A percentile compares a stretch with the other conserved stretches of the same genome.
These are phyloP conservation scores for Populus hybrid DNA, from an alignment of 441 rosid genomes.

Conservation along the genomic window DNA sequence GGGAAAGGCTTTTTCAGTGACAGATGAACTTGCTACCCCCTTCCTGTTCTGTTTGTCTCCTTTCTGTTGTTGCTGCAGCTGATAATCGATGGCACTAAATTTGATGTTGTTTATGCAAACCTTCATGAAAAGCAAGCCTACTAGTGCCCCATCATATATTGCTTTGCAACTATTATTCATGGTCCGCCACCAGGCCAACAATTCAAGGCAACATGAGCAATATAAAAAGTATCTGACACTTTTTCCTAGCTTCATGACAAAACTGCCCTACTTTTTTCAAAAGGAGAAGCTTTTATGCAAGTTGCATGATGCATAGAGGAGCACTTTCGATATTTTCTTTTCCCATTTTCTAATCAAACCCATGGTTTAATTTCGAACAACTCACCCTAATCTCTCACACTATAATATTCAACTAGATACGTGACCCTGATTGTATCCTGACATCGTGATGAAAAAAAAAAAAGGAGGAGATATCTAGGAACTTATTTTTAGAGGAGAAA, in stretches of 20 bases:
- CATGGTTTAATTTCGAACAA: conserved; percentile 20
- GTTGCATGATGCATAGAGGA: conserved; percentile 29
- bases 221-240: conserved; percentile 10
- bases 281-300: conserved; percentile 32
- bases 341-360: conserved; percentile 8
- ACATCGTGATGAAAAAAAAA: no score
- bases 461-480: no score
- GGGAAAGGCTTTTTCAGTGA: background rate
- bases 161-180: conserved; percentile 27
- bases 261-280: conserved; percentile 34
- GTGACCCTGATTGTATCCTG: no score
- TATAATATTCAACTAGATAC: no score
- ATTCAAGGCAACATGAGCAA: conserved; percentile 34
- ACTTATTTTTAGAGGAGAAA: no score
- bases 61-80: conserved; percentile 15
- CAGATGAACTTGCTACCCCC: background rate
- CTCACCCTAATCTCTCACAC: background rate
- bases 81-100: conserved; percentile 25
- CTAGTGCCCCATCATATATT: conserved; percentile 28
- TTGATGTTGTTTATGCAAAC: conserved; percentile 23
- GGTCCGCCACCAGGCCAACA: conserved; percentile 40
- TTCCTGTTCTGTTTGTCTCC: conserved; percentile 13
- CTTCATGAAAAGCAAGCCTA: conserved; percentile 15
- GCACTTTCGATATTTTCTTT: conserved; percentile 37
- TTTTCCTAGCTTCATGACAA: conserved; percentile 30